Evolutionary conservation across 495 filamentous ascomycete species (phyloP).

Genomic region (Neurospora pannonica): DNA sequence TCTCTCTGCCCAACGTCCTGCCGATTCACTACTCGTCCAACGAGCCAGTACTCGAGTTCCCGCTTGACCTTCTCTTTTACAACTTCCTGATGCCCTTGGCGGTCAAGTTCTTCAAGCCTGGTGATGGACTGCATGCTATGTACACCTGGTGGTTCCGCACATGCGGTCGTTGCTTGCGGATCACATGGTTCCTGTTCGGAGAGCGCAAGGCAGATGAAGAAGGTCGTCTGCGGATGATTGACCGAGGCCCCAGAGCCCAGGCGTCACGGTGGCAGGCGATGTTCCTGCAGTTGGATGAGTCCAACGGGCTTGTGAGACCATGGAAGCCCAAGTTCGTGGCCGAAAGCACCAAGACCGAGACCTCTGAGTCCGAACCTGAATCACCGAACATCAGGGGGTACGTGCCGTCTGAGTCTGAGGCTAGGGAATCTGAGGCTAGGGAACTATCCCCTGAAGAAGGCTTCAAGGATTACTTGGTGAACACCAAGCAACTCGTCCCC

Average conservation of each 20-base stretch:
- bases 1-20: conserved; percentile 56
- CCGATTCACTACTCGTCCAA: conserved; percentile 90
- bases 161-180: conserved; percentile 68
- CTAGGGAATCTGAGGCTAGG: background rate
- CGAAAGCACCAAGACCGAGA: conserved; percentile 23
- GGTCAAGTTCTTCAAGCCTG: conserved; percentile 72
- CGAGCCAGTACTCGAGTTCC: conserved; percentile 86
- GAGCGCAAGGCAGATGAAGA: conserved; percentile 75
- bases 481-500: conserved; percentile 34
- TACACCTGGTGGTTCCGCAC: conserved; percentile 95
- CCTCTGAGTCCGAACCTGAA: conserved; percentile 16
- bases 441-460: background rate
- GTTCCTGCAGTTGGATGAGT: conserved; percentile 28
- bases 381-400: conserved; percentile 3
- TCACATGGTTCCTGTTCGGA: conserved; percentile 89
- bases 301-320: conserved; percentile 23
- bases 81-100: conserved; percentile 88
- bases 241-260: conserved; percentile 14
- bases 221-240: conserved; percentile 38
- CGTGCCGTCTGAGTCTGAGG: background rate
- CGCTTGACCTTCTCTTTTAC: conserved; percentile 88
- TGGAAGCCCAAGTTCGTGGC: conserved; percentile 33
- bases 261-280: conserved; percentile 22
- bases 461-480: conserved; percentile 32
- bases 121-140: conserved; percentile 68